Evolutionary conservation across 192 early-diverging fungal genomes (phyloP).

Genomic region (Podila clonocystis): DNA sequence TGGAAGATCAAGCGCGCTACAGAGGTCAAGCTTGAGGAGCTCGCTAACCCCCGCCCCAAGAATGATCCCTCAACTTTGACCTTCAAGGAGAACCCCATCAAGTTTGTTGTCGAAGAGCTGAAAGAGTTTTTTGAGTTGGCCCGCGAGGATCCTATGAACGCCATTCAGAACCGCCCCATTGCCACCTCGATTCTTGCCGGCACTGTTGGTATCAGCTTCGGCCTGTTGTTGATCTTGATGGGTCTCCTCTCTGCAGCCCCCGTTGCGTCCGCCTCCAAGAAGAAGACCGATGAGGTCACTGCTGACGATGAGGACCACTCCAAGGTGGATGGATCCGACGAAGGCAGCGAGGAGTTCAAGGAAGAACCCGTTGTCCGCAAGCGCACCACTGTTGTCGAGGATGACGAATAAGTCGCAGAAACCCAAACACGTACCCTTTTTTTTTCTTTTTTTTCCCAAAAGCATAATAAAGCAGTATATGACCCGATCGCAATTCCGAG

Average conservation of each 20-base stretch:
- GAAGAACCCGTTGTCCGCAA: conserved; percentile 17
- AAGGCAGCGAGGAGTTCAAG: background rate
- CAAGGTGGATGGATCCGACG: conserved; percentile 5
- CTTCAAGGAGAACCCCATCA: conserved; percentile 26
- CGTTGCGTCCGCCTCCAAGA: background rate
- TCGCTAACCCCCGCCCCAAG: conserved; percentile 22
- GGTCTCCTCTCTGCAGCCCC: conserved; percentile 8
- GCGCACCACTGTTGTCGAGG: conserved; percentile 1
- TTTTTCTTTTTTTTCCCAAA: background rate
- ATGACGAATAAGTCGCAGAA: background rate
- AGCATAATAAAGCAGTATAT: too few relatives aligned
- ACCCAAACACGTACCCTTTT: background rate
- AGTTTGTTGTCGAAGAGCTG: conserved; percentile 14
- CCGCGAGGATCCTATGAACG: conserved; percentile 14
- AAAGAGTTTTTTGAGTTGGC: conserved; percentile 16
- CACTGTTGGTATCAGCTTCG: conserved; percentile 8
- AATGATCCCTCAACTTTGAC: background rate
- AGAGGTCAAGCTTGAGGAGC: conserved; percentile 69
- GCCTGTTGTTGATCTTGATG: conserved; percentile 16
- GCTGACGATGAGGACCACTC: conserved; percentile 22
- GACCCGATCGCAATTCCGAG: too few relatives aligned
- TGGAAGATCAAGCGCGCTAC: conserved; percentile 79
- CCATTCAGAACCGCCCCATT: conserved; percentile 9
- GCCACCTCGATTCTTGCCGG: conserved; percentile 4
- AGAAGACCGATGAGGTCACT: conserved; percentile 37